Conservation (phyloP, 1,139 yeast species). For the Magnusiomyces fungicola region DNA sequence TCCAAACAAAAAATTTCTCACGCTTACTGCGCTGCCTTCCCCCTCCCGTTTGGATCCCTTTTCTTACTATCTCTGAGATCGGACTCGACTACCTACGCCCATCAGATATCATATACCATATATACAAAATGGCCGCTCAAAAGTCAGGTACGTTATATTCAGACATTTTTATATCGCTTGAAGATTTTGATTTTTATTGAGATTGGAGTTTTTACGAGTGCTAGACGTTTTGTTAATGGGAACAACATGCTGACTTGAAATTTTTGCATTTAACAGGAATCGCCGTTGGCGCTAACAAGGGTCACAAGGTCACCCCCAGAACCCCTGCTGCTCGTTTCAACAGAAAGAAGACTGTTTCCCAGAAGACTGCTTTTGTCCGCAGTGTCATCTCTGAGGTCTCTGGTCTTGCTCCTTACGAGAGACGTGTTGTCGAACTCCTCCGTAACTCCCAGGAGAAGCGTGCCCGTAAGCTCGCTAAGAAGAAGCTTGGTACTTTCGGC, state of each 20-base stretch:
- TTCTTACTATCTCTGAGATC: constrained; percentile 4
- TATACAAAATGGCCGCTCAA: constrained; percentile 14
- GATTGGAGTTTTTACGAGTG: too few relatives aligned
- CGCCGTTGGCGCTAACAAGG: constrained; percentile 98
- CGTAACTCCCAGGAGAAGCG: constrained; percentile 99
- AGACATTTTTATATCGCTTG: too few relatives aligned
- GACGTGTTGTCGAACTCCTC: constrained; percentile 98
- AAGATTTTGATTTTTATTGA: too few relatives aligned
- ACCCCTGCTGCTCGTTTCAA: constrained; percentile 92
- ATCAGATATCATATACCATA: constrained; percentile 5
- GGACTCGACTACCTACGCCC: constrained; percentile 10
- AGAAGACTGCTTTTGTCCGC: constrained; percentile 96
- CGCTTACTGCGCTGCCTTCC: not conserved
- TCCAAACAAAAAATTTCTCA: not conserved
- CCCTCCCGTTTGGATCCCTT: not conserved
- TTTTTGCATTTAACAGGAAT: constrained; percentile 52
- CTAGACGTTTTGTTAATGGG: too few relatives aligned
- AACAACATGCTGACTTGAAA: not conserved
- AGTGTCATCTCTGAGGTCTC: constrained; percentile 93
- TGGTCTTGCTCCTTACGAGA: constrained; percentile 99
- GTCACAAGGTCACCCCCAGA: constrained; percentile 93
- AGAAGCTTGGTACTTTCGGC: constrained; percentile 99
- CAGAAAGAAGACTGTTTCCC: constrained; percentile 93
- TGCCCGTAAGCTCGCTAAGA: constrained; percentile 99
- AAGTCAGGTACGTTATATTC: constrained; percentile 13